A percentile compares a stretch with the other conserved stretches of the same genome.
Conservation (phyloP, 495 filamentous ascomycete genomes). For the Penicillium parvum region DNA sequence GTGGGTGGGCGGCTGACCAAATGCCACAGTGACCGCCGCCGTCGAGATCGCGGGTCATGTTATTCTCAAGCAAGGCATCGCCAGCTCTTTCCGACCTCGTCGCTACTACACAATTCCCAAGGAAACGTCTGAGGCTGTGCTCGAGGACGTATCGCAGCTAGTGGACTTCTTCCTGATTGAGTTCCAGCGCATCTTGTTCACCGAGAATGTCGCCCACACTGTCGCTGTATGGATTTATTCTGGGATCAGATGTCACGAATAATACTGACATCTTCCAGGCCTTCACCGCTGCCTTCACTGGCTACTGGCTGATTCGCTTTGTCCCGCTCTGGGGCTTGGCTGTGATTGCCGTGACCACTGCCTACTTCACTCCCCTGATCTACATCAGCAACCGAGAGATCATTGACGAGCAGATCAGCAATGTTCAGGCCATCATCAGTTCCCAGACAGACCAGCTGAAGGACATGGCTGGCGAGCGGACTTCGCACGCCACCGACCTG, state of each 20-base stretch:
- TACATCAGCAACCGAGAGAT: constrained; percentile 92
- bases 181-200: constrained; percentile 89
- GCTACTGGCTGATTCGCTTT: constrained; percentile 91
- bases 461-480: constrained; percentile 76
- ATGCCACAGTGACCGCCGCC: constrained; percentile 59
- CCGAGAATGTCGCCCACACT: constrained; percentile 83
- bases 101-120: constrained; percentile 89
- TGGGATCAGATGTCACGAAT: constrained; percentile 11
- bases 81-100: constrained; percentile 80
- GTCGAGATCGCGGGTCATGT: constrained; percentile 72
- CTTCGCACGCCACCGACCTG: constrained; percentile 66
- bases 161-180: constrained; percentile 98
- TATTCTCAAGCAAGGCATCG: constrained; percentile 70
- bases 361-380: constrained; percentile 83
- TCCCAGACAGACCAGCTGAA: constrained; percentile 78
- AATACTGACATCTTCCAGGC: constrained; percentile 46
- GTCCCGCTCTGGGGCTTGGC: constrained; percentile 90
- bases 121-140: constrained; percentile 71
- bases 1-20: constrained; percentile 10
- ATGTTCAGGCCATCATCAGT: constrained; percentile 65
- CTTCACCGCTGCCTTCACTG: constrained; percentile 73
- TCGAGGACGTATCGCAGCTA: constrained; percentile 86
- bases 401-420: constrained; percentile 79
- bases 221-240: constrained; percentile 58
- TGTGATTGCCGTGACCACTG: constrained; percentile 66